Conservation (phyloP, 176 grass and related monocot genomes). For the Raddia distichophylla region DNA sequence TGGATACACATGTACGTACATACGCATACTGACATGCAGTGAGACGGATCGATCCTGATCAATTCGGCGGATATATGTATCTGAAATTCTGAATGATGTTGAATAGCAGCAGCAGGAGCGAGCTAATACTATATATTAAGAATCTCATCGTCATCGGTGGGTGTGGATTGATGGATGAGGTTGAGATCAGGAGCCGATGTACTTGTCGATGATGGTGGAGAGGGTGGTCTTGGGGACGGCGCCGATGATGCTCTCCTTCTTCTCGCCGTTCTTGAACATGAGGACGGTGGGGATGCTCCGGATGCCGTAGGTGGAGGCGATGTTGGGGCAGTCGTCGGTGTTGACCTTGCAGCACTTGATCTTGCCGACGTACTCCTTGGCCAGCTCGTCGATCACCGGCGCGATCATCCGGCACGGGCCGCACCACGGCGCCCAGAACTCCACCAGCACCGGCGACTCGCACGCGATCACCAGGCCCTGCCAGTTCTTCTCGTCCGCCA, state of each 20-base stretch:
- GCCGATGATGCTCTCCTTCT: constrained; percentile 92
- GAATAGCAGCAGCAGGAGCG: no score
- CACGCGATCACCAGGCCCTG: constrained; percentile 59
- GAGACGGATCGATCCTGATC: not conserved
- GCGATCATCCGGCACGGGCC: constrained; percentile 95
- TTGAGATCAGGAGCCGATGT: constrained; percentile 45
- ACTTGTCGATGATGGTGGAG: constrained; percentile 71
- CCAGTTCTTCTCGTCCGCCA: constrained; percentile 74
- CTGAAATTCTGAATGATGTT: no score
- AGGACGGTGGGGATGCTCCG: constrained; percentile 97
- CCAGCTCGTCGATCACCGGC: constrained; percentile 88
- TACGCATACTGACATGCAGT: not conserved
- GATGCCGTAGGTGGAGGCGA: constrained; percentile 76
- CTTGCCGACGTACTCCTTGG: constrained; percentile 83
- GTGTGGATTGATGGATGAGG: not conserved
- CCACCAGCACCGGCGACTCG: constrained; percentile 83
- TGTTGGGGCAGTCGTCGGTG: constrained; percentile 80
- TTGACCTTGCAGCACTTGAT: constrained; percentile 87
- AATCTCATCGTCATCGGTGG: no score
- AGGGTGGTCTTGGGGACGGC: constrained; percentile 81
- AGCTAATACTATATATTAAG: no score
- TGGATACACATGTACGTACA: constrained; percentile 21
- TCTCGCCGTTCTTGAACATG: constrained; percentile 85
- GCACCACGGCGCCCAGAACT: constrained; percentile 99
- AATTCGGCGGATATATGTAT: constrained; percentile 6